Percentiles rank a stretch among this genome's conserved stretches.
Conservation (phyloP, 805 yeast species). For the Kurtzmaniella fragi region DNA sequence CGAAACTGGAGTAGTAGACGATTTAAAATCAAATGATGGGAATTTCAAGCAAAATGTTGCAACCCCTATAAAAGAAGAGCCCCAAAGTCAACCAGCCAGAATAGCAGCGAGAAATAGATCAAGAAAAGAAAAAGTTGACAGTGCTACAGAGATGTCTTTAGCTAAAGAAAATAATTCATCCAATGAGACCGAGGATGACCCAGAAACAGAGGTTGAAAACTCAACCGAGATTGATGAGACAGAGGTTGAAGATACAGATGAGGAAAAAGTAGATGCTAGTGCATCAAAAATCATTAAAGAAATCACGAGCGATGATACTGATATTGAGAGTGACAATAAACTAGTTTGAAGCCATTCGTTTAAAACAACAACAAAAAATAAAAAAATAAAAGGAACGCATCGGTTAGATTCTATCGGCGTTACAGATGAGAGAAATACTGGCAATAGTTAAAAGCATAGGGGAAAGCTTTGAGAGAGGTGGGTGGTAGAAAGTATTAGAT, state of each 20-base stretch:
- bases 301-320: slow-evolving; percentile 4
- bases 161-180: slow-evolving; percentile 11
- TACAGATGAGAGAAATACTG: too few relatives aligned
- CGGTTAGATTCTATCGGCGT: slow-evolving; percentile 8
- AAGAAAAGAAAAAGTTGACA: slow-evolving; percentile 9
- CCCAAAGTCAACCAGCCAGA: too few relatives aligned
- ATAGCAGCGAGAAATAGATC: neutral
- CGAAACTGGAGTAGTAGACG: too few relatives aligned
- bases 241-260: slow-evolving; percentile 8
- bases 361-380: slow-evolving; percentile 5
- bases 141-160: neutral
- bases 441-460: too few relatives aligned
- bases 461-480: too few relatives aligned
- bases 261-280: slow-evolving; percentile 8
- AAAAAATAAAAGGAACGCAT: slow-evolving; percentile 3
- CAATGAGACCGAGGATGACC: slow-evolving; percentile 6
- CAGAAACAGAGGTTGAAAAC: neutral
- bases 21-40: too few relatives aligned
- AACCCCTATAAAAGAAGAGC: neutral
- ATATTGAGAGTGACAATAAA: slow-evolving; percentile 1
- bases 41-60: too few relatives aligned
- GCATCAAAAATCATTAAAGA: slow-evolving; percentile 5
- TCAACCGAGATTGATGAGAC: neutral
- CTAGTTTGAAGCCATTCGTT: slow-evolving; percentile 5
- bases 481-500: too few relatives aligned